A percentile compares a stretch with the other conserved stretches of the same genome.
Evolutionary conservation across 1,284 basidiomycete genomes (phyloP).

Genomic region (Ustilago trichophora): DNA sequence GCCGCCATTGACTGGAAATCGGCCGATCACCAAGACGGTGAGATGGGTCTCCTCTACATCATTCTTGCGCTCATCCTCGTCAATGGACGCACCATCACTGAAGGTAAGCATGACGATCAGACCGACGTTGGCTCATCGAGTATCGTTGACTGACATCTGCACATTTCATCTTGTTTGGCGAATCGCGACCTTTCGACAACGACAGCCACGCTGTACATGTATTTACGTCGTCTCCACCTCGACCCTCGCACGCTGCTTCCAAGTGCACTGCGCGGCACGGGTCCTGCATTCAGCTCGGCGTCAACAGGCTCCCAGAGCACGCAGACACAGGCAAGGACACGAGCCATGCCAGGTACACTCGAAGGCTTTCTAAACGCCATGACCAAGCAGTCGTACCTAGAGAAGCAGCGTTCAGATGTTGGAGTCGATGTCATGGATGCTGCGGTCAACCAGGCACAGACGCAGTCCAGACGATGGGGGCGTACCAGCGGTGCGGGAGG

Average conservation of each 20-base stretch:
- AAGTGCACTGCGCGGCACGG: slow-evolving; percentile 23
- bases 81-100: slow-evolving; percentile 61
- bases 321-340: slow-evolving; percentile 31
- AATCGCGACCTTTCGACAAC: too few relatives aligned
- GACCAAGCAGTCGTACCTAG: slow-evolving; percentile 62
- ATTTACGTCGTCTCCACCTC: slow-evolving; percentile 30
- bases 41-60: slow-evolving; percentile 61
- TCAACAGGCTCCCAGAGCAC: slow-evolving; percentile 31
- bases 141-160: neutral
- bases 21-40: slow-evolving; percentile 49
- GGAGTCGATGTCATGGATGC: slow-evolving; percentile 18
- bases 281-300: slow-evolving; percentile 5
- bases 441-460: slow-evolving; percentile 24
- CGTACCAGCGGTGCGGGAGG: slow-evolving; percentile 12
- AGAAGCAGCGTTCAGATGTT: slow-evolving; percentile 41
- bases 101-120: slow-evolving; percentile 44
- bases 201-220: slow-evolving; percentile 32
- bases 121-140: neutral
- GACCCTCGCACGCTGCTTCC: slow-evolving; percentile 25
- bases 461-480: slow-evolving; percentile 18
- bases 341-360: slow-evolving; percentile 29
- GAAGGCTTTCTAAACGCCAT: slow-evolving; percentile 50
- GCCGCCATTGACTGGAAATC: slow-evolving; percentile 34
- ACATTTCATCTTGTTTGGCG: too few relatives aligned
- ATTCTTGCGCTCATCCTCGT: slow-evolving; percentile 65